phyloP scores from a whole-genome alignment of 129 eudicot species.

The Artemisia tridentata region DNA sequence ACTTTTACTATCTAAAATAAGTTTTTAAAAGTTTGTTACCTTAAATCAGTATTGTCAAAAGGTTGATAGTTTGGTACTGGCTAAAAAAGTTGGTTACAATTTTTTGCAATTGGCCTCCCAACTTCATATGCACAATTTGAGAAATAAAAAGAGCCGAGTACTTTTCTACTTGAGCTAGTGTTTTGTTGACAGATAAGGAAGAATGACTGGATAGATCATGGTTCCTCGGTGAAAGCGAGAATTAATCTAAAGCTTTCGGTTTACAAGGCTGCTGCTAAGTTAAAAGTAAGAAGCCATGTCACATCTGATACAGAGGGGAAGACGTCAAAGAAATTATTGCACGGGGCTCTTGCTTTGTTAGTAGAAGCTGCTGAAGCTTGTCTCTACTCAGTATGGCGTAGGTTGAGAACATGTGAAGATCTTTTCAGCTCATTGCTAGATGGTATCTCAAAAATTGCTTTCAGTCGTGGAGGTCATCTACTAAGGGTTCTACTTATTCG shows the following conservation, averaged over 20 bases:
- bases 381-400: conserved; percentile 81
- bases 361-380: conserved; percentile 95
- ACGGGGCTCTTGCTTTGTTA: conserved; percentile 75
- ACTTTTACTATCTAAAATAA: no score
- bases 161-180: conserved; percentile 23
- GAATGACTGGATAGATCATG: conserved; percentile 87
- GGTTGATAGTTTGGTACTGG: not conserved
- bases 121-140: not conserved
- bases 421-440: conserved; percentile 79
- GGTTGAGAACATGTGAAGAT: conserved; percentile 87
- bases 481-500: conserved; percentile 83
- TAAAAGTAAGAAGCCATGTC: conserved; percentile 57
- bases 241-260: conserved; percentile 73
- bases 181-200: conserved; percentile 76
- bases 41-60: not conserved
- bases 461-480: conserved; percentile 82
- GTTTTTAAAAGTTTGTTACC: not conserved
- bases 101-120: not conserved
- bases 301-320: conserved; percentile 70
- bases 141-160: not conserved
- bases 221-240: conserved; percentile 65
- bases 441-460: conserved; percentile 88
- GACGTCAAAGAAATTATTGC: conserved; percentile 73
- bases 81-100: not conserved
- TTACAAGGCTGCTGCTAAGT: conserved; percentile 66